phyloP scores from a whole-genome alignment of 2,329 filamentous ascomycete species.

The Cladobotryum protrusum region DNA sequence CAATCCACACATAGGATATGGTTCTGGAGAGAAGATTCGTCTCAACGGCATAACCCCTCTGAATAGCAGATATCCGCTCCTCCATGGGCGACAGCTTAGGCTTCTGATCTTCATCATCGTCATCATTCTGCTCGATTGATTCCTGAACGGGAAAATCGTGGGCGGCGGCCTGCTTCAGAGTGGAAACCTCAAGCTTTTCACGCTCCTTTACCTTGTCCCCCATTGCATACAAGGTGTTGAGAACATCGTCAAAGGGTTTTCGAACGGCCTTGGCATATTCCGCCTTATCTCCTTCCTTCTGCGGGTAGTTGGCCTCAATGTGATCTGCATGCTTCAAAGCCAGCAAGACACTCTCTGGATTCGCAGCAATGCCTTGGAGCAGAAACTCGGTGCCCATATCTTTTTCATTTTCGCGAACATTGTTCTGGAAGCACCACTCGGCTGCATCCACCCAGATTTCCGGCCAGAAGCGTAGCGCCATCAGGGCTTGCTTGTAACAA shows the following conservation, averaged over 20 bases:
- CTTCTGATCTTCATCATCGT: conserved; percentile 36
- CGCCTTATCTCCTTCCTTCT: conserved; percentile 70
- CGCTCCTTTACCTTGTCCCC: conserved; percentile 65
- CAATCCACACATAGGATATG: conserved; percentile 92
- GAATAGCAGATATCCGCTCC: conserved; percentile 54
- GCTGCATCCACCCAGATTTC: conserved; percentile 94
- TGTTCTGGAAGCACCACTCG: conserved; percentile 83
- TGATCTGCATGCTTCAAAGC: conserved; percentile 86
- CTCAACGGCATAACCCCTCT: conserved; percentile 65
- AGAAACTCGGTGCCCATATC: conserved; percentile 68
- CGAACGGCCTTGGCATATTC: conserved; percentile 73
- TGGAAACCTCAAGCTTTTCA: conserved; percentile 52
- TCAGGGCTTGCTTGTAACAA: conserved; percentile 87
- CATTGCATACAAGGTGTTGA: conserved; percentile 84
- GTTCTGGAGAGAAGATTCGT: conserved; percentile 72
- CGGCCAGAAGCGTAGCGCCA: conserved; percentile 90
- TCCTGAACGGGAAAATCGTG: conserved; percentile 30
- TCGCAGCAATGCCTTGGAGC: conserved; percentile 74
- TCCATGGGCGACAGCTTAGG: conserved; percentile 54
- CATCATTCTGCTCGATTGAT: conserved; percentile 42
- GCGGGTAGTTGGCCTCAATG: conserved; percentile 70
- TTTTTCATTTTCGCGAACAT: conserved; percentile 55
- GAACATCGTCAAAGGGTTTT: conserved; percentile 74
- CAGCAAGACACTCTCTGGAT: conserved; percentile 87
- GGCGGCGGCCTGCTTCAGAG: conserved; percentile 48